Percentiles rank a stretch among this genome's conserved stretches.
These are phyloP conservation scores for Shiraia sp. DNA, from an alignment of 2,329 filamentous ascomycete species.

Conservation along the genomic window DNA sequence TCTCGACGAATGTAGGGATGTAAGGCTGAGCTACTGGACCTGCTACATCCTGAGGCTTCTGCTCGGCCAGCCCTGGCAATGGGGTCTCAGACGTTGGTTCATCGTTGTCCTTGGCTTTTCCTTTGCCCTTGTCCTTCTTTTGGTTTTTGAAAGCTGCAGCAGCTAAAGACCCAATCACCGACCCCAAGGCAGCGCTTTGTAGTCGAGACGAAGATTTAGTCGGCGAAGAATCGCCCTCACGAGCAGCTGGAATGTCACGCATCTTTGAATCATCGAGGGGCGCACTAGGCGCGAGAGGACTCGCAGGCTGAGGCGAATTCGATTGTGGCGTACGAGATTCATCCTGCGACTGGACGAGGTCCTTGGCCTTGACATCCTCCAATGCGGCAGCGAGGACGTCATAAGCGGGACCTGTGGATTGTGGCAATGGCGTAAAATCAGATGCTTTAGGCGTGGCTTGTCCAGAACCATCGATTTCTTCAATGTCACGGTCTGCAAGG, in stretches of 20 bases:
- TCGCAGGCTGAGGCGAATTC: constrained; percentile 13
- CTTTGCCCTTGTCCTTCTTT: constrained; percentile 41
- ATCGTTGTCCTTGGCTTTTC: constrained; percentile 28
- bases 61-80: constrained; percentile 12
- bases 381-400: constrained; percentile 30
- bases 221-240: constrained; percentile 19
- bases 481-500: constrained; percentile 29
- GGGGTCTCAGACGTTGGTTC: constrained; percentile 13
- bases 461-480: constrained; percentile 62
- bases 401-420: constrained; percentile 16
- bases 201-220: constrained; percentile 27
- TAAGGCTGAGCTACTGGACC: constrained; percentile 7
- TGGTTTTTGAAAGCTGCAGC: constrained; percentile 23
- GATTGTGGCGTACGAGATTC: constrained; percentile 9
- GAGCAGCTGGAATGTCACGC: constrained; percentile 12
- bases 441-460: constrained; percentile 71
- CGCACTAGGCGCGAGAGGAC: constrained; percentile 26
- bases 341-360: constrained; percentile 14
- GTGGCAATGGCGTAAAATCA: constrained; percentile 43
- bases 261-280: constrained; percentile 30
- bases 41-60: neutral
- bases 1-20: constrained; percentile 32
- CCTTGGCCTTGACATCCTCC: constrained; percentile 18
- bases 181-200: constrained; percentile 34
- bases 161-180: constrained; percentile 29